Percentiles rank a stretch among this genome's conserved stretches.
Conservation (phyloP, 345 rosid genomes). For the Schrenkiella parvula region DNA sequence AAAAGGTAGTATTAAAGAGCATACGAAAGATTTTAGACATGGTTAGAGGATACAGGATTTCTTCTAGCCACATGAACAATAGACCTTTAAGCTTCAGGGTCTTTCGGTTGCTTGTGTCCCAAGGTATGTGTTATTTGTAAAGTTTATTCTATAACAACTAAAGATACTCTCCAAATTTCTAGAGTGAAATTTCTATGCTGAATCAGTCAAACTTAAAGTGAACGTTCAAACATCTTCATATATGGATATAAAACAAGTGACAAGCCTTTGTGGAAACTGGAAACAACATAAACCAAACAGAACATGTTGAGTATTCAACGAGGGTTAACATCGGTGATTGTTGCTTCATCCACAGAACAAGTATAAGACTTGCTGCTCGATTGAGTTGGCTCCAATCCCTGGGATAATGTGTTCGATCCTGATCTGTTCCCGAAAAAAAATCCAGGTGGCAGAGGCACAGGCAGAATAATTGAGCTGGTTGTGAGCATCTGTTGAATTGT, state of each 20-base stretch:
- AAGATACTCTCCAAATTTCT: not conserved
- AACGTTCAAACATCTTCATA: not conserved
- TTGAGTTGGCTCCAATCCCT: not conserved
- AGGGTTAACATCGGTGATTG: conserved; percentile 14
- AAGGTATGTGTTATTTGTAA: not conserved
- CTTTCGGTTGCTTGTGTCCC: not conserved
- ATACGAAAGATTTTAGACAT: no score
- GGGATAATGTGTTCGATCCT: not conserved
- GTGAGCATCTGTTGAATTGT: conserved; percentile 20
- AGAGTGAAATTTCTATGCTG: not conserved
- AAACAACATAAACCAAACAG: not conserved
- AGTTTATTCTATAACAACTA: not conserved
- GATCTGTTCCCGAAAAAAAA: not conserved
- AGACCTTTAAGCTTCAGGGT: not conserved
- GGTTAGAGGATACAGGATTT: no score
- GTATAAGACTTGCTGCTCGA: conserved; percentile 10
- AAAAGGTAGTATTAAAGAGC: no score
- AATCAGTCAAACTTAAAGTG: not conserved
- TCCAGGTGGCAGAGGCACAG: conserved; percentile 13
- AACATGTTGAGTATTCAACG: conserved; percentile 8
- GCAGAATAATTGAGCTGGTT: conserved; percentile 9
- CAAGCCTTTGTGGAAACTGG: not conserved
- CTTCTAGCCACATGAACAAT: no score
- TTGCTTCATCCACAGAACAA: conserved; percentile 13
- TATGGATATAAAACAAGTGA: not conserved